Evolutionary conservation across 2,329 filamentous ascomycete species (phyloP).

Genomic region (Leptographium wingfieldii): DNA sequence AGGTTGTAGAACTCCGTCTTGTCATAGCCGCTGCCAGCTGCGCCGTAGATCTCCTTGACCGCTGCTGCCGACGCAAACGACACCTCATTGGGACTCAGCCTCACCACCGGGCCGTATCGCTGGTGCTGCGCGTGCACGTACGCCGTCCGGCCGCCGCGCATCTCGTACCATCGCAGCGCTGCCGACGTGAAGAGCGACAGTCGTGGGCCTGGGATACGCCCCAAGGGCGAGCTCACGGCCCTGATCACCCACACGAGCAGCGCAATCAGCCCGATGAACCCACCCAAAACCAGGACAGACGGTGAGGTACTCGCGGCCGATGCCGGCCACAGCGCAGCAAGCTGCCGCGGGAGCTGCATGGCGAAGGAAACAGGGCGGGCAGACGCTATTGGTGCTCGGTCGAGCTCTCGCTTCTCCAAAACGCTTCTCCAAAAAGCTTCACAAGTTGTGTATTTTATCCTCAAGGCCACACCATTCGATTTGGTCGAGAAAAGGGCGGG

Average conservation of each 20-base stretch:
- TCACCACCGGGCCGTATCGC: constrained; percentile 43
- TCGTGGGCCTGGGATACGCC: constrained; percentile 34
- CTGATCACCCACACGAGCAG: constrained; percentile 6
- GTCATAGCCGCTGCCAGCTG: constrained; percentile 49
- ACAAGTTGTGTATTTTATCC: neutral
- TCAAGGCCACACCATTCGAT: neutral
- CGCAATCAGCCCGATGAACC: neutral
- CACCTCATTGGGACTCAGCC: constrained; percentile 45
- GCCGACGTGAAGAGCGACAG: constrained; percentile 36
- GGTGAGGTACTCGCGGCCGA: neutral
- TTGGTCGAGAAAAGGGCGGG: neutral
- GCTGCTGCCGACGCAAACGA: constrained; percentile 43
- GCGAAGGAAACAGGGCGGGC: no score
- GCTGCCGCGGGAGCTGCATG: neutral
- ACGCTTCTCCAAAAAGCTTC: no score
- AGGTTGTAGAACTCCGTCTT: constrained; percentile 53
- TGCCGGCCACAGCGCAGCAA: neutral
- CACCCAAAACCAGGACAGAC: neutral
- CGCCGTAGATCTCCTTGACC: constrained; percentile 51
- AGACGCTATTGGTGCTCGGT: no score
- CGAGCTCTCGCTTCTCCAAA: no score
- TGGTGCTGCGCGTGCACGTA: constrained; percentile 45
- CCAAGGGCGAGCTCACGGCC: constrained; percentile 23
- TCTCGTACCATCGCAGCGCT: constrained; percentile 42
- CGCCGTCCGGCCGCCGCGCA: constrained; percentile 35